Evolutionary conservation across 768 basidiomycete species (phyloP), one percentile per base, ranked within the genome.

Genomic region (Neoboletus magnificus): DNA sequence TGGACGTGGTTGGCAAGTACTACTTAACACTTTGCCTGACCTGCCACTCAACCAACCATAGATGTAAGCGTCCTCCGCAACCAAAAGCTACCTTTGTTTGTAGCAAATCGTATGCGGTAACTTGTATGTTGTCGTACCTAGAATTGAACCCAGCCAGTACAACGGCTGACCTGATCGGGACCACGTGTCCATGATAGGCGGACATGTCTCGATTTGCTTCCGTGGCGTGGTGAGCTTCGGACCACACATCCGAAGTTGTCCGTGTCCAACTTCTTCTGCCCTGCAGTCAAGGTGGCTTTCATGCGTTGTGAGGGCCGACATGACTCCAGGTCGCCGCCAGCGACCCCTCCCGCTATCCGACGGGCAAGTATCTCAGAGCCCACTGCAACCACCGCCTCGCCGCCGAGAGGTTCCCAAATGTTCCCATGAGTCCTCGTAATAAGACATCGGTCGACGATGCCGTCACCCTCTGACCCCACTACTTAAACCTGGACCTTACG

Each of bases 61-160:
- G 63, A 53, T 63, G 61, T 63, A 49, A 53, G 16, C 5, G 27
- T 25, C 23, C 20, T 1, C 33, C 18, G 13, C 29, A 33, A 48
- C 33, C 42, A 32, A 18, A n/a, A 8, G 13, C 16, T 30, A 27
- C 20, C 7, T 22, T 11, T 23, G 35, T 29, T 16, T 12, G 27
- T 36, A 29, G 20, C n/a, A 33, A 53, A 30, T 11, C 15, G 7
- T 40, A 36, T 37, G n/a, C n/a, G n/a, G n/a, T 83, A 76, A 33
- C 13, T 33, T 36, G 3, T 18, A 12, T 22, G 12, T 13, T 20
- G 39, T 40, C 37, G 37, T 39, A 39, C 37, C 37, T 39, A 18
- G 37, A 39, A 39, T 39, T 20, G 37, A 20, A 20, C 20, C 5
- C n/a, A 39, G 4, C 37, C 18, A 7, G n/a, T 10, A n/a, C 4